Evolutionary conservation across 2,329 filamentous ascomycete species (phyloP), one percentile per base, ranked within the genome.

Genomic region (Pseudogymnoascus sp.): DNA sequence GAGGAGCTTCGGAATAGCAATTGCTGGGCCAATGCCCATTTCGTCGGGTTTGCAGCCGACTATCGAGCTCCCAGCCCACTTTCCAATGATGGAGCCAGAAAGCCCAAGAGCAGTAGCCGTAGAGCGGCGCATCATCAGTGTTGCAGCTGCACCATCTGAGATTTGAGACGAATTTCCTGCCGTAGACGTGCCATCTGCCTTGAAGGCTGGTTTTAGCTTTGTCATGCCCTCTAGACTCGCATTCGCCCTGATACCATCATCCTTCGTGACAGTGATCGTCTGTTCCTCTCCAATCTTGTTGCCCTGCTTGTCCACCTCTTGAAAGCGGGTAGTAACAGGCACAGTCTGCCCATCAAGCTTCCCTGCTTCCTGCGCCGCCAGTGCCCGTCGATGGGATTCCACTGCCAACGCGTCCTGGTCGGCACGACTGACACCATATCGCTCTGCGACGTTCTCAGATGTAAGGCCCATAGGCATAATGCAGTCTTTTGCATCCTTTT

Each of bases 391-490:
- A 72, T 97, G 92, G 18, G 85, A 89, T 66, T 83, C 77, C 2
- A 85, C 87, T 0, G 92, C 91, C 66, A 96, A 91, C 1, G 80
- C 86, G 70, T 97, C 92, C 76, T 96, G 91, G 64, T 95, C 91
- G 2, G 78, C 80, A 22, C 92, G 77, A 4, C 76, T 81, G 22
- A 97, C 83, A 8, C 82, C 82, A 70, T 96, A 95, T 54, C 91
- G 77, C 67, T 79, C 76, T 0, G 92, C 90, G 0, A 97, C 91
- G 68, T 96, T 96, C 78, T 97, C 92, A 4, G 85, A 87, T 11
- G 92, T 97, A 62, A 93, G 75, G 0, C 92, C 92, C 92, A 97
- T 97, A 67, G 87, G 85, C 92, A 96, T 95, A 71, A 97, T 84
- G 72, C 92, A 96, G 72, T 96, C 92, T 41, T 82, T 77, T 3